Evolutionary conservation across 169 alveolate species (phyloP), one percentile per base, ranked within the genome.

Genomic region (Plasmodium chabaudi): DNA sequence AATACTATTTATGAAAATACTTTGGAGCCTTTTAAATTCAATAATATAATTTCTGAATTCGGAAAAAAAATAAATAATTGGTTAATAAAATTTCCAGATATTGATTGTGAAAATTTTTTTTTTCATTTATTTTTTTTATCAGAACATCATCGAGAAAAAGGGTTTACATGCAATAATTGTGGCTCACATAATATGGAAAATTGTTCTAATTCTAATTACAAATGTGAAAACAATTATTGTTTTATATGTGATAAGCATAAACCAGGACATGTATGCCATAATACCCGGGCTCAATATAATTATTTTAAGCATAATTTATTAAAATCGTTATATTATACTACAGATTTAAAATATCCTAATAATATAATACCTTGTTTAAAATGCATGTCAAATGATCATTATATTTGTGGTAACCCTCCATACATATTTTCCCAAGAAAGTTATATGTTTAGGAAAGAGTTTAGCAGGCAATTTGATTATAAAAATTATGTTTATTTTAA

Each of bases 371-470:
- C 90, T 1, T 82, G 90, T 70, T 82, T 82, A 39, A 69, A 56
- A 10, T 82, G 90, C 56, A 34, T 82, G 9, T 63, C 70, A 9
- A 68, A 56, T 39, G 67, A 67, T 15, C 90, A 82, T 69, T 19
- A 34, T 15, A 82, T 55, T 56, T 82, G 90, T 82, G 90, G 90
- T 55, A 67, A 12, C 7, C 90, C 90, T 53, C 90, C 90, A 27
- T 68, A 67, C 34, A 23, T 67, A 42, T 55, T 42, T 49, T 84
- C 73, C n/a, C 56, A 55, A 47, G 25, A 82, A 25, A 9, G 86
- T 4, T 49, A 68, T 27, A 44, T 39, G 9, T 42, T 25, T 65
- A 82, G 90, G 61, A 69, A 53, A 39, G 72, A 55, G n/a, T 65
- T 19, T 19, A 82, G 25, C 72, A 39, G n/a, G 27, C 55, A 69